Evolutionary conservation across 1,284 basidiomycete species (phyloP), one percentile per base, ranked within the genome.

Genomic region (Irpex lacteus): DNA sequence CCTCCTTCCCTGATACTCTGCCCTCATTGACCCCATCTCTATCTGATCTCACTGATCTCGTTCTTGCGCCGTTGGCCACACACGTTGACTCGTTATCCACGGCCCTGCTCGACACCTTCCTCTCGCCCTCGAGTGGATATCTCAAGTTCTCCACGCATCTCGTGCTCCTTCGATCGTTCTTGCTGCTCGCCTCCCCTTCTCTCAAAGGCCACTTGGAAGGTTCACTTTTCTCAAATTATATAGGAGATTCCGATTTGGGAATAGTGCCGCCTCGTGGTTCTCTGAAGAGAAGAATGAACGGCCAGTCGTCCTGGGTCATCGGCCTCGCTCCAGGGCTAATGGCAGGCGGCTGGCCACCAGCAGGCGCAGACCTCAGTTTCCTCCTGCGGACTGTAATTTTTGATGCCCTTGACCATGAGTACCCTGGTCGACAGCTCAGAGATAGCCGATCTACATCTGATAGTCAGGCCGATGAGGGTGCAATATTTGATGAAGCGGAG

Each of bases 301-400:
- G 37, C 63, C 5, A 26, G 57, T 0, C 62, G 4, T 78, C 79
- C 21, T 90, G 89, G 87, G 85, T 88, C 0, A 83, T 95, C 4
- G 94, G 94, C 0, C 76, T 96, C 3, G 88, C 91, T 1, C 79
- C 87, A 0, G 84, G 86, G 2, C 75, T 96, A 40, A 85, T 89
- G 59, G 87, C 89, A 60, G 79, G 85, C 58, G 84, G 81, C 4
- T 96, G 94, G 94, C 94, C 94, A 0, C 94, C 94, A 3, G 89
- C 91, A 15, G 92, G 92, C 9, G 84, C 89, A 0, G 92, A 95
- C 70, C 78, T 96, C 49, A 90, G 91, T 67, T 94, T 91, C 74
- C 86, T 89, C 66, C 77, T 96, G 52, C 79, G 94, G 52, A 89
- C 89, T 0, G 92, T 94, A 5, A 91, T 94, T 65, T 84, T 92